These are phyloP conservation scores for Chalaropsis thielavioides DNA, from an alignment of 2,329 filamentous ascomycete species.

Conservation along the genomic window DNA sequence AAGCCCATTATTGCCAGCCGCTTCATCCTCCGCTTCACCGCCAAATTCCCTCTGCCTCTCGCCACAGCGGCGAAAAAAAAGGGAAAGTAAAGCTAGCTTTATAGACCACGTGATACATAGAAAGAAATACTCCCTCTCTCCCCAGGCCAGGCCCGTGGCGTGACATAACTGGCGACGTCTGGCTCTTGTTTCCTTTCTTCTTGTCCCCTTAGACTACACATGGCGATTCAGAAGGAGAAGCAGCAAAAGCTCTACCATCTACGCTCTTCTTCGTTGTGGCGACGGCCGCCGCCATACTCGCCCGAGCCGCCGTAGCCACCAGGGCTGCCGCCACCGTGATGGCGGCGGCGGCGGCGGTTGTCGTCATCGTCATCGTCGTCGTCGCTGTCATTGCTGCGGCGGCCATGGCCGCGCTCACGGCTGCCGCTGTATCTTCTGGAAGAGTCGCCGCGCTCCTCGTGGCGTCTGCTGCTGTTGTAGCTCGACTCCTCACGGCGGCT, in stretches of 20 bases:
- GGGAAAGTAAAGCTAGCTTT: no score
- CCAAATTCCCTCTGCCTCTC: not conserved
- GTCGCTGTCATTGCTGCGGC: conserved; percentile 18
- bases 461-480: conserved; percentile 26
- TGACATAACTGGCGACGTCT: no score
- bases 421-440: conserved; percentile 7
- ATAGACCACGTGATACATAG: no score
- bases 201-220: no score
- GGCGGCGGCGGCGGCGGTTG: conserved; percentile 18
- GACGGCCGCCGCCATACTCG: conserved; percentile 10
- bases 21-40: not conserved
- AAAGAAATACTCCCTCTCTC: no score
- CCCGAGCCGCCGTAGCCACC: conserved; percentile 4
- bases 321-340: conserved; percentile 18
- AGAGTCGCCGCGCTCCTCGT: conserved; percentile 16
- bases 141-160: no score
- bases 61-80: no score
- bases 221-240: conserved; percentile 1
- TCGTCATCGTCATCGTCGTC: conserved; percentile 9
- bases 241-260: conserved; percentile 16
- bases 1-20: not conserved
- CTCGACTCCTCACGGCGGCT: conserved; percentile 9
- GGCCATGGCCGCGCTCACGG: conserved; percentile 22
- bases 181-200: no score
- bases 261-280: conserved; percentile 15